Evolutionary conservation across 2,329 filamentous ascomycete species (phyloP).

Genomic region (Clarireedia paspali): DNA sequence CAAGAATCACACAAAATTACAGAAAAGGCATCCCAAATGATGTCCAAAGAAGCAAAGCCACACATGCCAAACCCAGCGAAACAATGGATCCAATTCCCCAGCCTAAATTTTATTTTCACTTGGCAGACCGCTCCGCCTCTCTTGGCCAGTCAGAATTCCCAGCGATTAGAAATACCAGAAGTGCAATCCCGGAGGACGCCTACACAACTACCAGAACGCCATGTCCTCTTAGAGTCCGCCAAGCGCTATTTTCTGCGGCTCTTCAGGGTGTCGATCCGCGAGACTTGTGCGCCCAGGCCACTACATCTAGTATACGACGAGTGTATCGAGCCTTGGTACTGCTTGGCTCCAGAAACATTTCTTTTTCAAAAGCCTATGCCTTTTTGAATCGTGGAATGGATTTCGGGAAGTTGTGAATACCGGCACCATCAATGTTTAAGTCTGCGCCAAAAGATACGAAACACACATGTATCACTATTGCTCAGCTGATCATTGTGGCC

Average conservation of each 20-base stretch:
- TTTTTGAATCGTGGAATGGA: no score
- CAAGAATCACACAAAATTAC: background rate
- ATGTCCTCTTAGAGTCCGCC: background rate
- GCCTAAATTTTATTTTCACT: conserved; percentile 5
- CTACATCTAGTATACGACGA: background rate
- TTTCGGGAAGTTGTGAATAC: background rate
- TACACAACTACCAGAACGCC: background rate
- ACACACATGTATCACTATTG: background rate
- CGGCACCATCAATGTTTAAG: background rate
- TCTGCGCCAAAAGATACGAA: background rate
- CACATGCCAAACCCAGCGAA: background rate
- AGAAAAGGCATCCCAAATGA: background rate
- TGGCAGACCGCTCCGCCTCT: conserved; percentile 4
- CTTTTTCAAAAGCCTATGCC: no score
- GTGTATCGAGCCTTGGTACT: background rate
- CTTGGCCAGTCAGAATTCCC: conserved; percentile 3
- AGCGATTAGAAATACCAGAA: background rate
- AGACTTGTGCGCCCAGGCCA: background rate
- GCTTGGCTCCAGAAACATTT: no score
- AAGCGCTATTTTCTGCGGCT: conserved; percentile 4
- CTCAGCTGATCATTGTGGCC: background rate
- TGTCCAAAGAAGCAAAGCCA: conserved; percentile 3
- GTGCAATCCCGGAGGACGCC: background rate
- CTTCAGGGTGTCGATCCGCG: background rate
- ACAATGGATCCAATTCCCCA: background rate